These are phyloP conservation scores for Stachybotrys chlorohalonatus DNA, from an alignment of 2,329 filamentous ascomycete genomes.

Conservation along the genomic window DNA sequence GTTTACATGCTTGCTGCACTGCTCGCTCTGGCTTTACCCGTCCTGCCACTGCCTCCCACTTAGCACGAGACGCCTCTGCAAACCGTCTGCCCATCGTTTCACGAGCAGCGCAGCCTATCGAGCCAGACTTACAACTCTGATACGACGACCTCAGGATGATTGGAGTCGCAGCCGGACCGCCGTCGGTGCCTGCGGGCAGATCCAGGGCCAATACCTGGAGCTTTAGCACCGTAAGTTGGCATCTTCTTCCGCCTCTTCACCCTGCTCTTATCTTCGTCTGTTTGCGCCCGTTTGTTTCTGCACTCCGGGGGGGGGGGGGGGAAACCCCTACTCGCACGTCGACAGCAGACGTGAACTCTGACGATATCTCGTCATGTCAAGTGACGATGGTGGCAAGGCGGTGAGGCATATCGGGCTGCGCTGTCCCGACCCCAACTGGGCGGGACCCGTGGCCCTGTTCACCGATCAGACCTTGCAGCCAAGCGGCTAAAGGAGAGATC, in stretches of 20 bases:
- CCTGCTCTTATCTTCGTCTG: background rate
- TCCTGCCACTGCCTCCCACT: too few species aligned
- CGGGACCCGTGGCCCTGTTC: background rate
- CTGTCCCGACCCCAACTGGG: background rate
- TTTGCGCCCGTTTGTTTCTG: background rate
- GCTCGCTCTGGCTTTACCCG: too few species aligned
- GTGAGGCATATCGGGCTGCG: background rate
- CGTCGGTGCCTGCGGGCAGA: slow-evolving; percentile 19
- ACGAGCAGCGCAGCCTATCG: too few species aligned
- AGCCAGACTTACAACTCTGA: background rate
- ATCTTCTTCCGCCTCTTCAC: background rate
- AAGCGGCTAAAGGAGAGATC: background rate
- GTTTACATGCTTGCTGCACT: too few species aligned
- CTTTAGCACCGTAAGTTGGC: slow-evolving; percentile 27
- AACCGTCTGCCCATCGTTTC: too few species aligned
- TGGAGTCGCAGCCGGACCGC: slow-evolving; percentile 25
- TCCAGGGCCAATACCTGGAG: slow-evolving; percentile 29
- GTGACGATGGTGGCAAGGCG: background rate
- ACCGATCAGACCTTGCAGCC: background rate
- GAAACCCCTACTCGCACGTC: background rate
- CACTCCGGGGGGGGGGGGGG: background rate
- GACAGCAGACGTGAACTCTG: background rate
- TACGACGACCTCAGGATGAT: slow-evolving; percentile 13
- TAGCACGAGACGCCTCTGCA: too few species aligned
- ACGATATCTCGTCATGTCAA: too few species aligned